A percentile compares a stretch with the other conserved stretches of the same genome.
Conservation (phyloP, 2,329 filamentous ascomycete species). For the Penicillium sp. region DNA sequence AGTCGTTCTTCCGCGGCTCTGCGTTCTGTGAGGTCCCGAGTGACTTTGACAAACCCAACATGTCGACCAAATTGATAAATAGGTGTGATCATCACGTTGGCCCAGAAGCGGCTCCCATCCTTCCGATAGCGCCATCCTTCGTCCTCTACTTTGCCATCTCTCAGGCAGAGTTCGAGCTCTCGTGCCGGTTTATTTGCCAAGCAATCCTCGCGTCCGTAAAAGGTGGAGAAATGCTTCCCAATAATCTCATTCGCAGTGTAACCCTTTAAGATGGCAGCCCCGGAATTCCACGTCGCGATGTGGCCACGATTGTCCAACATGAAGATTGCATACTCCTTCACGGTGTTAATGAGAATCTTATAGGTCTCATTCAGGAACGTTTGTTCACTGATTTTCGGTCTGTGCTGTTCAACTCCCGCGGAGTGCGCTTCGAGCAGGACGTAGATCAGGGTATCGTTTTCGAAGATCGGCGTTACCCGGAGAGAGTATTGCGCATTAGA, state of each 20-base stretch:
- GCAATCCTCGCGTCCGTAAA: conserved; percentile 61
- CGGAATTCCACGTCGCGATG: conserved; percentile 64
- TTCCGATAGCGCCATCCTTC: conserved; percentile 66
- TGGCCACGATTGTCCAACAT: conserved; percentile 63
- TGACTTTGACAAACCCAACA: conserved; percentile 65
- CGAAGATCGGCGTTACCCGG: conserved; percentile 52
- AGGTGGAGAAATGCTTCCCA: conserved; percentile 64
- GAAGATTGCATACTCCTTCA: conserved; percentile 69
- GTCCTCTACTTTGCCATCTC: conserved; percentile 63
- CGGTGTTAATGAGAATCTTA: conserved; percentile 65
- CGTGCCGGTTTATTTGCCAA: conserved; percentile 56
- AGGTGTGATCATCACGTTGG: conserved; percentile 65
- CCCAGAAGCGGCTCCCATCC: conserved; percentile 66
- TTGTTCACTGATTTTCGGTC: conserved; percentile 46
- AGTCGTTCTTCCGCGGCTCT: conserved; percentile 61
- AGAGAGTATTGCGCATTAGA: conserved; percentile 35
- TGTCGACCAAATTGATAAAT: conserved; percentile 60
- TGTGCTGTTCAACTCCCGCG: conserved; percentile 39
- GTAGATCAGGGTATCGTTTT: conserved; percentile 47
- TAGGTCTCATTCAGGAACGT: conserved; percentile 61
- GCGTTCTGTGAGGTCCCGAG: conserved; percentile 63
- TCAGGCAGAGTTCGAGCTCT: conserved; percentile 60
- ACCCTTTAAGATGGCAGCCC: conserved; percentile 62
- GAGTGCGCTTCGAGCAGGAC: conserved; percentile 53
- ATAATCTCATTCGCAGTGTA: conserved; percentile 62